Evolutionary conservation across 805 yeast species (phyloP).

Genomic region (Teunomyces kruisii): DNA sequence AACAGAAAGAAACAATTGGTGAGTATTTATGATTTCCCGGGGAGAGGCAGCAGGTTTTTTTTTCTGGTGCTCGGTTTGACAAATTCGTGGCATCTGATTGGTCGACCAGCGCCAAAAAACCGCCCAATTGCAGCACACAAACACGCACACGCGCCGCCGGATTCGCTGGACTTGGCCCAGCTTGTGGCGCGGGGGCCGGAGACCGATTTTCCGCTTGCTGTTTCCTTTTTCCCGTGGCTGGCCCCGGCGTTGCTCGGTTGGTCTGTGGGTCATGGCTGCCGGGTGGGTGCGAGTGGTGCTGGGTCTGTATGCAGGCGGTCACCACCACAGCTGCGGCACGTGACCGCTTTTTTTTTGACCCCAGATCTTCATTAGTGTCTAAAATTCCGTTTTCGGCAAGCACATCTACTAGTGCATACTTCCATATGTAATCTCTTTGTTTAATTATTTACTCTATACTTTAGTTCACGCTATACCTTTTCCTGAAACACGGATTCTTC

Average conservation of each 20-base stretch:
- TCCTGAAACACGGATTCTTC: not conserved
- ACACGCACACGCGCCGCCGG: not conserved
- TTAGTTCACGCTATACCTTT: too few relatives aligned
- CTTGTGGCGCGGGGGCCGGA: not conserved
- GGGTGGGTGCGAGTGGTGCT: too few relatives aligned
- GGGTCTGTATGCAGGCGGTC: too few relatives aligned
- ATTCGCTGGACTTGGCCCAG: not conserved
- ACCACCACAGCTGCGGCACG: too few relatives aligned
- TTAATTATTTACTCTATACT: too few relatives aligned
- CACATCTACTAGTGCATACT: too few relatives aligned
- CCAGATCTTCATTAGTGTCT: too few relatives aligned
- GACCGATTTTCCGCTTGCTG: not conserved
- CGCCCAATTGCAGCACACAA: not conserved
- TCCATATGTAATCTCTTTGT: too few relatives aligned
- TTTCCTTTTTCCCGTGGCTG: not conserved
- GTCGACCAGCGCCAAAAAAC: not conserved
- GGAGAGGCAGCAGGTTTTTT: slow-evolving; percentile 3
- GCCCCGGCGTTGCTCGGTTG: not conserved
- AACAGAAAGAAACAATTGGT: not conserved
- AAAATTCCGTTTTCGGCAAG: too few relatives aligned
- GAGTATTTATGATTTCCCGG: slow-evolving; percentile 5
- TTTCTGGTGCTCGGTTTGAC: slow-evolving; percentile 8
- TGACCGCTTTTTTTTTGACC: too few relatives aligned
- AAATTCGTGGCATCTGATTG: slow-evolving; percentile 9
- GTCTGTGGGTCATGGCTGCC: not conserved